Conservation (phyloP, 1,284 basidiomycete species). For the Ustilago sp. region DNA sequence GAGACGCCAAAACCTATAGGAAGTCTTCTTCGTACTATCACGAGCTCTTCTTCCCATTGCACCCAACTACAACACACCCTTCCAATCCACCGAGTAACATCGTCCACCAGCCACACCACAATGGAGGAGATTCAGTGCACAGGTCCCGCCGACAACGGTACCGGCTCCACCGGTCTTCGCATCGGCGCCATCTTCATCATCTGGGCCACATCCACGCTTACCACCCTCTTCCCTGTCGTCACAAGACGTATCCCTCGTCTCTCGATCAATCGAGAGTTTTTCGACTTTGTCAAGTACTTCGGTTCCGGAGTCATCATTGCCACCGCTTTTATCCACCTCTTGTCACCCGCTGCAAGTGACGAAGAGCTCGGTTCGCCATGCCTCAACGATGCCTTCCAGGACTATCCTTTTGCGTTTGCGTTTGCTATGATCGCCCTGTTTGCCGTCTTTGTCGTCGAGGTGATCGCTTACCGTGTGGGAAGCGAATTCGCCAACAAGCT, state of each 20-base stretch:
- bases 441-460: conserved; percentile 62
- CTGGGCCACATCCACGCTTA: conserved; percentile 73
- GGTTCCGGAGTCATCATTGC: conserved; percentile 81
- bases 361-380: conserved; percentile 61
- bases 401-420: conserved; percentile 61
- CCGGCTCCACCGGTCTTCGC: conserved; percentile 51
- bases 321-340: conserved; percentile 74
- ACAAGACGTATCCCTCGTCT: conserved; percentile 73
- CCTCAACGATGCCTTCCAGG: conserved; percentile 56
- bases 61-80: not conserved
- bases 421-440: conserved; percentile 67
- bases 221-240: conserved; percentile 85
- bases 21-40: not conserved
- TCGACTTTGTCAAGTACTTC: conserved; percentile 87
- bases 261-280: conserved; percentile 63
- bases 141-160: conserved; percentile 38
- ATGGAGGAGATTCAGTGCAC: conserved; percentile 44
- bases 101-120: not conserved
- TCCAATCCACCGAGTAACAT: not conserved
- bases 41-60: not conserved
- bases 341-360: conserved; percentile 54
- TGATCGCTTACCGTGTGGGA: conserved; percentile 65
- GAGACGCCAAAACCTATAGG: not conserved
- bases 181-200: conserved; percentile 91
- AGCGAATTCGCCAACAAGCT: conserved; percentile 46